Conservation (phyloP, 2,329 filamentous ascomycete species). For the Cladosporium velox region DNA sequence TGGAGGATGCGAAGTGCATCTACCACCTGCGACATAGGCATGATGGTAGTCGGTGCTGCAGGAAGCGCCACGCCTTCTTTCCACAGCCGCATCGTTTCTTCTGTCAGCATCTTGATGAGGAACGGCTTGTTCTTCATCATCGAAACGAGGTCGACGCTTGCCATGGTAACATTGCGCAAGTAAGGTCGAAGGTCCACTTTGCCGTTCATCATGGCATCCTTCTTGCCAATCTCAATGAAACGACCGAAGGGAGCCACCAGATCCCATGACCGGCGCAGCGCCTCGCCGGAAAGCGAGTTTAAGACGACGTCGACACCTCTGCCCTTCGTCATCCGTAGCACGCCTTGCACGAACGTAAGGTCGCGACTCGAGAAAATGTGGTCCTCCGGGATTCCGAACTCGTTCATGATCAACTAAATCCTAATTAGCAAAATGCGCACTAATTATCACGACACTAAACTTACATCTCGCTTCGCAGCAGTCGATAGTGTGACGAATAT, state of each 20-base stretch:
- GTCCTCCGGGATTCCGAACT: neutral
- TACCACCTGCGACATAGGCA: slow-evolving; percentile 12
- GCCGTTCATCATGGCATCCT: slow-evolving; percentile 23
- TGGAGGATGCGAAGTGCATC: slow-evolving; percentile 26
- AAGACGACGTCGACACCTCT: slow-evolving; percentile 23
- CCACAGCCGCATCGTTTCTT: neutral
- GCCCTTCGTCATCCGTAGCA: slow-evolving; percentile 21
- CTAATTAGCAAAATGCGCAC: neutral
- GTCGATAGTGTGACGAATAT: neutral
- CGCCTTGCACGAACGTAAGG: slow-evolving; percentile 26
- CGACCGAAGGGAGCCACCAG: slow-evolving; percentile 34
- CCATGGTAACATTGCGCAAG: slow-evolving; percentile 22
- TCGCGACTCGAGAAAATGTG: slow-evolving; percentile 27
- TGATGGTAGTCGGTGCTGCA: neutral
- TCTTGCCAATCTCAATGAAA: slow-evolving; percentile 35
- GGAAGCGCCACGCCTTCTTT: neutral
- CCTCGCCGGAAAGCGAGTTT: slow-evolving; percentile 23
- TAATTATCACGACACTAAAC: neutral
- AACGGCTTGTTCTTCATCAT: slow-evolving; percentile 4
- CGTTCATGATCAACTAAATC: neutral
- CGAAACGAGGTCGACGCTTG: slow-evolving; percentile 21
- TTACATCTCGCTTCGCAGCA: neutral
- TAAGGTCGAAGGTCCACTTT: slow-evolving; percentile 27
- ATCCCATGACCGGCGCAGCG: slow-evolving; percentile 21
- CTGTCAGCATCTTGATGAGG: slow-evolving; percentile 9